phyloP scores from a whole-genome alignment of 768 basidiomycete species.

The Chiua virens region DNA sequence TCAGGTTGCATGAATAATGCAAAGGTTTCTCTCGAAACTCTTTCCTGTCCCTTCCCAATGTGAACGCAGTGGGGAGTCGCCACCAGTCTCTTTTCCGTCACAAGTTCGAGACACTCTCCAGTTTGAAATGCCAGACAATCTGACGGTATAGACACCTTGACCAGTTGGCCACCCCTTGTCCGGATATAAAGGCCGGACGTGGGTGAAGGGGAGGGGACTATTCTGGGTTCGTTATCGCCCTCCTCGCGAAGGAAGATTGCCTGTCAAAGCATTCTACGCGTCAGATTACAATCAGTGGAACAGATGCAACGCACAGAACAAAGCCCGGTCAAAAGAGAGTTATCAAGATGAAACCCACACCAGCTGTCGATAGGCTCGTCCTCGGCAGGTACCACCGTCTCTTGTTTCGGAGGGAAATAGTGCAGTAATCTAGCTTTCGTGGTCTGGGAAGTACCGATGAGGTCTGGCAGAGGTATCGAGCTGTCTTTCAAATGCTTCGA shows the following conservation, averaged over 20 bases:
- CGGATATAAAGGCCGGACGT: conserved; percentile 89
- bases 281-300: neutral
- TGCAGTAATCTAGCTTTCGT: conserved; percentile 94
- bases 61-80: conserved; percentile 96
- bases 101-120: conserved; percentile 90
- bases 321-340: conserved; percentile 87
- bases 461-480: conserved; percentile 62
- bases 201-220: conserved; percentile 68
- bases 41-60: conserved; percentile 55
- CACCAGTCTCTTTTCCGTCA: conserved; percentile 75
- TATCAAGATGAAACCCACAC: conserved; percentile 96
- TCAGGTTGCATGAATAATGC: conserved; percentile 91
- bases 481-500: conserved; percentile 61
- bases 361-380: conserved; percentile 80
- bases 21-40: conserved; percentile 82
- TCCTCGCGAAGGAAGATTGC: conserved; percentile 78
- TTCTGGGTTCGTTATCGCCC: conserved; percentile 38
- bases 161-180: conserved; percentile 73
- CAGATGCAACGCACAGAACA: conserved; percentile 62
- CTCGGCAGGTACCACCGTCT: conserved; percentile 36
- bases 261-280: conserved; percentile 35
- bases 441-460: conserved; percentile 78
- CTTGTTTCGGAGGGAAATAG: conserved; percentile 78
- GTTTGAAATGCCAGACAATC: conserved; percentile 95
- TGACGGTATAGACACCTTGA: conserved; percentile 82